Evolutionary conservation across 208 protist genomes (phyloP), one percentile per base, ranked within the genome.

Genomic region (Acanthamoeba triangularis): DNA sequence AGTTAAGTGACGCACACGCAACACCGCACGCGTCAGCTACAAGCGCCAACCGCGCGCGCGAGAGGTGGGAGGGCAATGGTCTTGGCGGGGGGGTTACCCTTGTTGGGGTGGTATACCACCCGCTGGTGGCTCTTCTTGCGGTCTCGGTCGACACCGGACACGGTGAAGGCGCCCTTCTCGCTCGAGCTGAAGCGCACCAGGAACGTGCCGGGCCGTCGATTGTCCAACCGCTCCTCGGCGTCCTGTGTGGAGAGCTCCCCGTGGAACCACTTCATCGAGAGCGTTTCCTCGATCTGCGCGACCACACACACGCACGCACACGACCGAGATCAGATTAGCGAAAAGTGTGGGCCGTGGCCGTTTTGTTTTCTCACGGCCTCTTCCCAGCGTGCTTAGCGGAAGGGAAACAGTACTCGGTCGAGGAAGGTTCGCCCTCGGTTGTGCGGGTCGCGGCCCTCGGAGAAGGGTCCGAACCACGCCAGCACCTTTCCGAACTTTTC

Each of bases 191-290:
- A 95, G 35, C 92, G 92, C 52, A 95, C 37, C 37, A 95, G 72
- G 56, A 88, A 95, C 11, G 92, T 74, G 52, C 92, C 92, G 10
- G 44, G 41, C 33, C 49, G 8, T 8, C 92, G 54, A 23, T 25
- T 67, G 44, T 95, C n/a, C 30, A 95, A 49, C 30, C 54, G 93
- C 76, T 95, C 74, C 33, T 84, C 92, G 30, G 92, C 69, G 23
- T 95, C 92, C 54, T 84, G 30, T 18, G 49, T 88, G n/a, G 92
- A 47, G 20, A 95, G 8, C 30, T 95, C 92, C 28, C 92, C 92
- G 76, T 95, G 92, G 56, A 95, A 95, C 92, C 92, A 95, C 25
- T n/a, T 13, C 54, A 54, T 11, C n/a, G 20, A 41, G 13, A 95
- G 74, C 52, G 76, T 88, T 94, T 59, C 44, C 65, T 94, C 67